These are phyloP conservation scores for Aspergillus glaucus DNA, from an alignment of 2,329 filamentous ascomycete genomes.

Conservation along the genomic window DNA sequence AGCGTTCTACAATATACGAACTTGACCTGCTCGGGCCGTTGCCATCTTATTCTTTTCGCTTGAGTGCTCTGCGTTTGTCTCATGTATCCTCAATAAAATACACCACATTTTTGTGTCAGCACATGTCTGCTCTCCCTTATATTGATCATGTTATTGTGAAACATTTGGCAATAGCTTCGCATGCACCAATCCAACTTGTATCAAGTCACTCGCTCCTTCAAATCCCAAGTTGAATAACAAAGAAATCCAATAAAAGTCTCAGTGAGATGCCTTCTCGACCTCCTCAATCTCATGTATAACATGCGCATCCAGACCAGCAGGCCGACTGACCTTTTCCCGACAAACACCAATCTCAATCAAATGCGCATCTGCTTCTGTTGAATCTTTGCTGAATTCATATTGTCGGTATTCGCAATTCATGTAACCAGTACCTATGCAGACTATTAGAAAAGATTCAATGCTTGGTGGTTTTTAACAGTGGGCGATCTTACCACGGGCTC, in stretches of 20 bases:
- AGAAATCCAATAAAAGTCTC: not conserved
- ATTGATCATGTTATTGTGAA: no score
- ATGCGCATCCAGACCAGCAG: slow-evolving; percentile 4
- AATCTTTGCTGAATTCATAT: slow-evolving; percentile 6
- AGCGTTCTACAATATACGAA: no score
- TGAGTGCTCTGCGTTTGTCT: no score
- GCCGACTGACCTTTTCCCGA: slow-evolving; percentile 1
- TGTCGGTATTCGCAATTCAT: slow-evolving; percentile 8
- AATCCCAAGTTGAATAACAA: not conserved
- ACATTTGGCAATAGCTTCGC: no score
- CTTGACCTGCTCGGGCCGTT: no score
- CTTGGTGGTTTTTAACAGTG: not conserved
- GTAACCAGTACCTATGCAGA: not conserved
- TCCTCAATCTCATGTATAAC: slow-evolving; percentile 4
- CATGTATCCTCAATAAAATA: no score
- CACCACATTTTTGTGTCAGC: no score
- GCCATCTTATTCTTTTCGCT: no score
- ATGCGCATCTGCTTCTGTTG: slow-evolving; percentile 3
- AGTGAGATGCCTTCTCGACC: not conserved
- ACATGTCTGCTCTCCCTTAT: no score
- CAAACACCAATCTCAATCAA: slow-evolving; percentile 4
- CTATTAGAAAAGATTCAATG: not conserved
- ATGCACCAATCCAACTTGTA: no score
- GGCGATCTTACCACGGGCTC: not conserved
- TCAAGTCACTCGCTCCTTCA: no score